Evolutionary conservation across 495 filamentous ascomycete species (phyloP), one percentile per base, ranked within the genome.

Genomic region (Neurospora africana): DNA sequence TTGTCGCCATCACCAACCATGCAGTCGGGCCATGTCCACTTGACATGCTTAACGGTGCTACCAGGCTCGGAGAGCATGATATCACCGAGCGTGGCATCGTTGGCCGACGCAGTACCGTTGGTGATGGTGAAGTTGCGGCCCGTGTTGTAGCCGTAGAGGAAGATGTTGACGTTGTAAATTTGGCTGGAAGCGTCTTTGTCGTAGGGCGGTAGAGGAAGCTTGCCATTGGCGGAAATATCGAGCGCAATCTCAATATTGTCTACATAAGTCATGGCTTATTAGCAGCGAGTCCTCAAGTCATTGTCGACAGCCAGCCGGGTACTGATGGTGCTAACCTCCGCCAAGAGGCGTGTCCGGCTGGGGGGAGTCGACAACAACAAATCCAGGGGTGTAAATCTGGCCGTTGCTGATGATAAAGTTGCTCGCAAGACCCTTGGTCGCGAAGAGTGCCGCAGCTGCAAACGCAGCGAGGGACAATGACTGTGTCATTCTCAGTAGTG

Each of bases 21-120:
- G 76, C 89, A 91, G 68, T 85, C 84, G 2, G 90, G 89, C 89
- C 89, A 91, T 11, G 82, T 78, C 88, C 89, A 91, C 75, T 88
- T 89, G 53, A 91, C 86, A 77, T 91, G 89, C 77, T 91, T 91
- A 36, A 91, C 90, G 0, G 89, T 91, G 72, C 87, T 89, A 11
- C 86, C 85, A 2, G 85, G 81, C 74, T 91, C 89, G 53, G 87
- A 84, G 67, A 80, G 76, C 81, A 91, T 86, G 68, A 91, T 87
- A 36, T 89, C 84, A 2, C 88, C 89, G 17, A 90, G 80, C 68
- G 85, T 89, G 41, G 84, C 85, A 68, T 84, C 83, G 69, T 82
- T 81, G n/a, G 81, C 82, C n/a, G 84, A 82, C 33, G 81, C 81
- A 44, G 87, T 89, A 69, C 87, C 89, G 78, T 91, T 91, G 44